Conservation (phyloP, 192 early-diverging fungal genomes). For the Glomus cerebriforme region DNA sequence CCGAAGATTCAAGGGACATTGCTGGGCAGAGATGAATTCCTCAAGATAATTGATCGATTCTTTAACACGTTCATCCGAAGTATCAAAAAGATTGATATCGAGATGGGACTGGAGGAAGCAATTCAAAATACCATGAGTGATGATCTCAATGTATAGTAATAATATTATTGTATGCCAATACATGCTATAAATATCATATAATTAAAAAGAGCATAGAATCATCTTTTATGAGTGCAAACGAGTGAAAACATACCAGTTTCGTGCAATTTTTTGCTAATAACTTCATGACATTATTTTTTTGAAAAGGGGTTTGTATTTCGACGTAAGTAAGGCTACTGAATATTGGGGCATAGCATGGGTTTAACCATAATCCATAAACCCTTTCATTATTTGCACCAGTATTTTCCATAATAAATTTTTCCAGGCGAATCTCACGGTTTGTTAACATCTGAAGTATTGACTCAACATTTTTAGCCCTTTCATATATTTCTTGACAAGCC, state of each 20-base stretch:
- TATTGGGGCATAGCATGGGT: conserved; percentile 16
- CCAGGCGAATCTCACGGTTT: conserved; percentile 16
- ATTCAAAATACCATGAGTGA: background rate
- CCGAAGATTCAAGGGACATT: conserved; percentile 15
- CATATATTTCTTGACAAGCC: no score
- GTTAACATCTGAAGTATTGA: conserved; percentile 28
- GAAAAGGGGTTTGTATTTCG: conserved; percentile 26
- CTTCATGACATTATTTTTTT: conserved; percentile 24
- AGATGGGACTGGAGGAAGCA: conserved; percentile 19
- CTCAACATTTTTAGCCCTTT: background rate
- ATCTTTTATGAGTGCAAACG: no score
- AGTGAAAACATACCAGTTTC: conserved; percentile 15
- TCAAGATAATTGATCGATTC: conserved; percentile 1
- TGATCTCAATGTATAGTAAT: no score
- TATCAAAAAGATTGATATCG: conserved; percentile 28
- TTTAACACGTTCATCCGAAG: background rate
- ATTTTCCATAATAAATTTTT: conserved; percentile 27
- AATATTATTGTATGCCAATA: no score
- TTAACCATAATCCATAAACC: conserved; percentile 7
- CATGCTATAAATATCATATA: no score
- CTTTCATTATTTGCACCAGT: conserved; percentile 15
- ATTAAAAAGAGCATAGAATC: no score
- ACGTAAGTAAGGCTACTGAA: conserved; percentile 5
- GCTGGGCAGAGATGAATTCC: conserved; percentile 13
- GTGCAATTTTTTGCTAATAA: conserved; percentile 25